A percentile compares a stretch with the other conserved stretches of the same genome.
Evolutionary conservation across 148 eudicot species (phyloP).

Genomic region (Vaccinium macrocarpon): DNA sequence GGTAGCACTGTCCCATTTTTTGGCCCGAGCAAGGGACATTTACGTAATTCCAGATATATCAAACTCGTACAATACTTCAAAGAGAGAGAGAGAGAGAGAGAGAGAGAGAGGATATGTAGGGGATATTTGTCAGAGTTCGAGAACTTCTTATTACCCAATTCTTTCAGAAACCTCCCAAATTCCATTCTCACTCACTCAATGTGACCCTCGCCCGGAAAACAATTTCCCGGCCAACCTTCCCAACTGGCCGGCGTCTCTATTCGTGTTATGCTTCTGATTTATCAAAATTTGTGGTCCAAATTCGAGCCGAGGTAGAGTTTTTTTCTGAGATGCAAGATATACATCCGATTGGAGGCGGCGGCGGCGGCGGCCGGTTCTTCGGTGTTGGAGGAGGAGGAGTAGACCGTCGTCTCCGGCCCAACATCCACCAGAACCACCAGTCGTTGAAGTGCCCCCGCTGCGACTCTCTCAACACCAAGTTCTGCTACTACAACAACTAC

Average conservation of each 20-base stretch:
- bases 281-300: neutral
- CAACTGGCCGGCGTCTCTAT: neutral
- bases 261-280: neutral
- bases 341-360: constrained; percentile 31
- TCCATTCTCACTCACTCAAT: neutral
- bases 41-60: neutral
- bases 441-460: constrained; percentile 57
- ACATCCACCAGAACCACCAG: constrained; percentile 30
- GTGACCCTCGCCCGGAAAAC: neutral
- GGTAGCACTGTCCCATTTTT: too few relatives aligned
- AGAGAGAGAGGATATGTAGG: neutral
- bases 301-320: too few relatives aligned
- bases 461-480: constrained; percentile 60
- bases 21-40: neutral
- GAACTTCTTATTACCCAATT: neutral
- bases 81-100: neutral
- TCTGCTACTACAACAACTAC: constrained; percentile 71
- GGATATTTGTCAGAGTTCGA: constrained; percentile 14
- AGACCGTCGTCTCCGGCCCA: constrained; percentile 33
- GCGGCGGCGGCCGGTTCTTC: constrained; percentile 19
- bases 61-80: neutral
- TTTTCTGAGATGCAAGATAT: constrained; percentile 32
- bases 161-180: neutral
- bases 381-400: constrained; percentile 18
- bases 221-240: neutral